Evolutionary conservation across 2,329 filamentous ascomycete species (phyloP).

Genomic region (Epichloe scottii): DNA sequence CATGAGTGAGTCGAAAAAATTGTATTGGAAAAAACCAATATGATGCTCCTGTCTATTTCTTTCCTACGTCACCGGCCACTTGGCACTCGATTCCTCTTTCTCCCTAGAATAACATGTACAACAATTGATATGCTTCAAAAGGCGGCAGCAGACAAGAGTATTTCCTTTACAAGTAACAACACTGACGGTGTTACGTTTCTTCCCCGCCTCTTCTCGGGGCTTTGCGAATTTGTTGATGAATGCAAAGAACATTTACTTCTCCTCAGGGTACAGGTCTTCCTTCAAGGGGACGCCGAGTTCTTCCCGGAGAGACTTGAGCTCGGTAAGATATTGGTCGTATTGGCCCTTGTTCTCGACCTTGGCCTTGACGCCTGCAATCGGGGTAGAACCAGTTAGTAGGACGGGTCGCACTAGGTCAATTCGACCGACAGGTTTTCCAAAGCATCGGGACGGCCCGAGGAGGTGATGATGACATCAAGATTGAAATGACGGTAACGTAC

Average conservation of each 20-base stretch:
- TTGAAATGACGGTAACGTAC: constrained; percentile 39
- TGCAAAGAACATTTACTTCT: constrained; percentile 25
- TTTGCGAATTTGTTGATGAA: constrained; percentile 5
- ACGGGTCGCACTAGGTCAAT: neutral
- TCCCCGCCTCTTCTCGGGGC: neutral
- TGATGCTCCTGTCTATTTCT: constrained; percentile 1
- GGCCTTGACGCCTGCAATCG: constrained; percentile 71
- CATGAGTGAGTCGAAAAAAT: no score
- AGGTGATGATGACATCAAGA: neutral
- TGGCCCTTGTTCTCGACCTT: constrained; percentile 98
- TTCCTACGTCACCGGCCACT: constrained; percentile 10
- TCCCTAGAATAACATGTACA: constrained; percentile 26
- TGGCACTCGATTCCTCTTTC: constrained; percentile 14
- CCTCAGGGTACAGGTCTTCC: constrained; percentile 79
- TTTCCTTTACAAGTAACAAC: constrained; percentile 1
- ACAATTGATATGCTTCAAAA: constrained; percentile 11
- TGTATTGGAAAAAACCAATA: no score
- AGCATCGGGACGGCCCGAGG: no score
- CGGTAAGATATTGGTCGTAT: constrained; percentile 90
- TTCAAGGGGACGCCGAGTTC: constrained; percentile 86
- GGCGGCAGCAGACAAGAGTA: constrained; percentile 1
- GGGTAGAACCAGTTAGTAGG: neutral
- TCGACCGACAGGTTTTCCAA: neutral
- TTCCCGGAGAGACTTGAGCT: constrained; percentile 85
- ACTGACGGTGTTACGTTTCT: neutral